Evolutionary conservation across 208 protist genomes (phyloP), one percentile per base, ranked within the genome.

Genomic region (Angomonas ambiguus): DNA sequence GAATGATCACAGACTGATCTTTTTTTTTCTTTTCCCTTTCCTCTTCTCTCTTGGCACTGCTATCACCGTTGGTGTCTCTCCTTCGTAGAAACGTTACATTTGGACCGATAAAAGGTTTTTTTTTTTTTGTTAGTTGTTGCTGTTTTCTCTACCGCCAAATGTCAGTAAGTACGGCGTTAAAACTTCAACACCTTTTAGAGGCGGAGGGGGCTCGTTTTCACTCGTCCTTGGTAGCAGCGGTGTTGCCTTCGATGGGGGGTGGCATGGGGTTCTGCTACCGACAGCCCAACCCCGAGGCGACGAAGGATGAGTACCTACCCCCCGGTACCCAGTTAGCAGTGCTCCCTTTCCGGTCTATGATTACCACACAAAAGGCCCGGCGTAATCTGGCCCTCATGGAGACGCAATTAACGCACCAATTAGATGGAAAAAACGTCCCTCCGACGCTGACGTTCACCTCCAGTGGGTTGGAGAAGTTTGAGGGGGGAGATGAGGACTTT

Each of bases 181-280:
- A 56, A 32, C 63, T 95, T 34, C 85, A 79, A 35, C 69, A 53
- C 16, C 33, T 90, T 56, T 73, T 95, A 18, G 76, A 80, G 76
- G 81, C 75, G 49, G 86, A 93, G 51, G 87, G 87, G 16, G 77
- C 77, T 20, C 38, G 63, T 24, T 86, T 82, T 55, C 88, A 83
- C 64, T 34, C 73, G 6, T 49, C 42, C 0, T 69, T 96, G 35
- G 61, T 62, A n/a, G 78, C 86, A 0, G 27, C 56, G 35, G 56
- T 75, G 5, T 69, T 96, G 48, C 71, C 80, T 25, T 69, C 64
- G 8, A 96, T 96, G 91, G 91, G 91, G 27, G 91, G 91, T 22
- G 91, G 91, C 27, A 79, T 91, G 49, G 91, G 91, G 6, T 72
- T 94, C 27, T 35, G 27, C 11, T 59, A 59, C 53, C 24, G 49